Conservation (phyloP, 345 rosid species). For the Ceriops tagal region DNA sequence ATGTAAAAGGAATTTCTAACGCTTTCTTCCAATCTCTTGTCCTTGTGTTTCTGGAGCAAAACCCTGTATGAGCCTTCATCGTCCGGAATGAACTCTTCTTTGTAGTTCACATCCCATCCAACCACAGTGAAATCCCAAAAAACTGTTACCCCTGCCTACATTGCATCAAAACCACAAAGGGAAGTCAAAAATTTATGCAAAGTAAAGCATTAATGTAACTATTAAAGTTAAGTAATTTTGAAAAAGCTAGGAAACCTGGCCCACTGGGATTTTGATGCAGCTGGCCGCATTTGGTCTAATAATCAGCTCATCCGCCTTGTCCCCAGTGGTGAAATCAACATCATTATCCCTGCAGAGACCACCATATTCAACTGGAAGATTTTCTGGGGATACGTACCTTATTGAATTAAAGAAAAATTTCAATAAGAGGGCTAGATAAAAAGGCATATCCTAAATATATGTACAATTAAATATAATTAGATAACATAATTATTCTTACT, state of each 20-base stretch:
- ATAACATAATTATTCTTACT: slow-evolving; percentile 30
- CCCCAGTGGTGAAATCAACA: slow-evolving; percentile 34
- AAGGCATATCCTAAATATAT: neutral
- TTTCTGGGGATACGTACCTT: slow-evolving; percentile 49
- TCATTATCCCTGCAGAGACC: slow-evolving; percentile 51
- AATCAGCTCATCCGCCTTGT: slow-evolving; percentile 34
- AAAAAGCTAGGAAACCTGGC: slow-evolving; percentile 26
- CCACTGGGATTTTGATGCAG: slow-evolving; percentile 39
- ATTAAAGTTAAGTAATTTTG: too few relatives aligned
- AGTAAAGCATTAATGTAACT: neutral
- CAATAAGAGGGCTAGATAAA: neutral
- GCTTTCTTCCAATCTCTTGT: slow-evolving; percentile 32
- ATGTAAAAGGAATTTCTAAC: slow-evolving; percentile 50
- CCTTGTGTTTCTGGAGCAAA: slow-evolving; percentile 24
- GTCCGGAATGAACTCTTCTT: slow-evolving; percentile 57
- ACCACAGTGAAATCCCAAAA: slow-evolving; percentile 50
- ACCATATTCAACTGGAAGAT: slow-evolving; percentile 53
- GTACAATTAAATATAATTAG: neutral
- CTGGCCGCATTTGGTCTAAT: slow-evolving; percentile 25
- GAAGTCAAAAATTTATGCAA: neutral
- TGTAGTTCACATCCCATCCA: slow-evolving; percentile 50
- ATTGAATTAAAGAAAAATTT: neutral
- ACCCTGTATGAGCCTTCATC: slow-evolving; percentile 60
- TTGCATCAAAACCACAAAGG: neutral
- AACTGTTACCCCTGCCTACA: slow-evolving; percentile 45